These are phyloP conservation scores for Xylaria palmicola DNA, from an alignment of 495 filamentous ascomycete genomes.

Conservation along the genomic window DNA sequence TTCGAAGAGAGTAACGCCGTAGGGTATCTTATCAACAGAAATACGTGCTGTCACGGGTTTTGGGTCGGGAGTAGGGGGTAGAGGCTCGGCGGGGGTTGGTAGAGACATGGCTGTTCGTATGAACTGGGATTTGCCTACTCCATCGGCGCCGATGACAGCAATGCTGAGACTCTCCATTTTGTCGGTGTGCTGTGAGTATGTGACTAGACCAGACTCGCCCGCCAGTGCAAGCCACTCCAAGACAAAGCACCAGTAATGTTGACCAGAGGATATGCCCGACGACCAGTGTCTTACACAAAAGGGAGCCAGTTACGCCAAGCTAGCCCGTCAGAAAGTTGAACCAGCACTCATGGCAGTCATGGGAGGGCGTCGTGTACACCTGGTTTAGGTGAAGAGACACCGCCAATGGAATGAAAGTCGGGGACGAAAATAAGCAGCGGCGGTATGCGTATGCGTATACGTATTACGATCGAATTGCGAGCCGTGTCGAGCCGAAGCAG, in stretches of 20 bases:
- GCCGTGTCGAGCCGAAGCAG: neutral
- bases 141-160: conserved; percentile 75
- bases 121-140: conserved; percentile 88
- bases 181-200: conserved; percentile 10
- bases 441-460: neutral
- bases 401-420: neutral
- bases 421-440: neutral
- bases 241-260: neutral
- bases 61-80: conserved; percentile 50
- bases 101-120: conserved; percentile 77
- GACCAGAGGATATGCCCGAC: neutral
- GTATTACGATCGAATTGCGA: neutral
- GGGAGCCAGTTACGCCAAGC: conserved; percentile 11
- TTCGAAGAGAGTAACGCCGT: conserved; percentile 80
- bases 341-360: conserved; percentile 4
- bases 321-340: conserved; percentile 1
- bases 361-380: neutral
- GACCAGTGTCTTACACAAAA: conserved; percentile 15
- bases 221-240: conserved; percentile 6
- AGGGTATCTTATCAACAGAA: conserved; percentile 71
- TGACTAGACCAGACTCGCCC: conserved; percentile 1
- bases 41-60: conserved; percentile 67
- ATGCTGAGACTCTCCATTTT: conserved; percentile 73
- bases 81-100: conserved; percentile 52
- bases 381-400: neutral